Conservation (phyloP, 2,329 filamentous ascomycete species). For the Westerdykella ornata region DNA sequence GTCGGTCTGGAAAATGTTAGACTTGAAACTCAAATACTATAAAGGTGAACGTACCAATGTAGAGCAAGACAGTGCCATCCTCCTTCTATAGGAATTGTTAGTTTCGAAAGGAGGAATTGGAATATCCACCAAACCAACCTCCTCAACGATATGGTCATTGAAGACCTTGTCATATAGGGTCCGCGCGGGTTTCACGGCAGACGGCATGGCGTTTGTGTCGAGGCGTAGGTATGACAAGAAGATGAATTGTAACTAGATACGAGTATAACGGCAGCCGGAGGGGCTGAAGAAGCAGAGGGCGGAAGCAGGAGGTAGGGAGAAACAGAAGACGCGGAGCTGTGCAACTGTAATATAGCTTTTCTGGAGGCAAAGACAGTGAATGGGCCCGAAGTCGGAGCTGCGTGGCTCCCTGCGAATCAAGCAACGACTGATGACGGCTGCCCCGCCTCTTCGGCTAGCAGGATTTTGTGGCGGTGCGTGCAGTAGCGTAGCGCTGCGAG, state of each 20-base stretch:
- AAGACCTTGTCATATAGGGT: constrained; percentile 99
- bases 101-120: no score
- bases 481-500: no score
- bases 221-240: constrained; percentile 14
- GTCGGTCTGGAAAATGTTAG: constrained; percentile 59
- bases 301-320: not conserved
- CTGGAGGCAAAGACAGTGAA: no score
- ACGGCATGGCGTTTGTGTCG: constrained; percentile 59
- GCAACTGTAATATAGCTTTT: no score
- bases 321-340: not conserved
- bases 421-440: constrained; percentile 18
- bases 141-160: constrained; percentile 86
- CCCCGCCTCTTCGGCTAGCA: constrained; percentile 7
- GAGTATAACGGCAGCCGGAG: not conserved
- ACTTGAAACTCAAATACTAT: constrained; percentile 1
- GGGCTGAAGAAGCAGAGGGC: not conserved
- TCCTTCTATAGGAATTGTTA: constrained; percentile 50
- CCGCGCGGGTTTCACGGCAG: constrained; percentile 62
- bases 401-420: constrained; percentile 18
- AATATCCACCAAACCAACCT: constrained; percentile 31
- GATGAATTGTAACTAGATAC: constrained; percentile 7
- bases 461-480: constrained; percentile 1
- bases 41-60: constrained; percentile 65
- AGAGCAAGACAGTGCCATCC: constrained; percentile 85
- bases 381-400: not conserved